Percentiles rank a stretch among this genome's conserved stretches.
Conservation (phyloP, 2,329 filamentous ascomycete genomes). For the Mycosphaerelloides madeirae region DNA sequence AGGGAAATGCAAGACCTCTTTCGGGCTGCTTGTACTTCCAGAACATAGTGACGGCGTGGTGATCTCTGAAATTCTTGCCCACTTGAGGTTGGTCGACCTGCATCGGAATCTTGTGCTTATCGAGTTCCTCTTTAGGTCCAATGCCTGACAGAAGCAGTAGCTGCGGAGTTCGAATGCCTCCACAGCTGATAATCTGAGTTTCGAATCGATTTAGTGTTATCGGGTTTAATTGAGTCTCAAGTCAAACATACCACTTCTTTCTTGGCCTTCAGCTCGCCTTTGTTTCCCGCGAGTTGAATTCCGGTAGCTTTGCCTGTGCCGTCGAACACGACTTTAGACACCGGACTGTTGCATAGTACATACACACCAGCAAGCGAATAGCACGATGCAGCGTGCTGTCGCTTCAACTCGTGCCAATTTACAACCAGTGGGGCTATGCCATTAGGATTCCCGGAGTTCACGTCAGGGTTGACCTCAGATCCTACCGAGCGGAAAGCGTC, state of each 20-base stretch:
- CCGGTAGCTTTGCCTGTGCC: neutral
- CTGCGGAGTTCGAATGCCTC: slow-evolving; percentile 50
- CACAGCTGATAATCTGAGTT: slow-evolving; percentile 33
- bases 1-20: neutral
- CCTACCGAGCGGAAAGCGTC: neutral
- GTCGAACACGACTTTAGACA: neutral
- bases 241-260: slow-evolving; percentile 33
- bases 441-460: neutral
- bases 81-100: slow-evolving; percentile 57
- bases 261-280: slow-evolving; percentile 16
- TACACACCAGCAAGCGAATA: neutral
- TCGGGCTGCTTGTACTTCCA: neutral
- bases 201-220: no score
- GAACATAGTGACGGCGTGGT: slow-evolving; percentile 24
- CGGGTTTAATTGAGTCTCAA: no score
- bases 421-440: neutral
- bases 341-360: neutral
- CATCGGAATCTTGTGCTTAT: slow-evolving; percentile 48
- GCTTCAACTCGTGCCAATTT: neutral
- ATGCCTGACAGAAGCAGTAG: slow-evolving; percentile 60
- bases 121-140: slow-evolving; percentile 51
- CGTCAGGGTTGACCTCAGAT: neutral
- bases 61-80: slow-evolving; percentile 60
- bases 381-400: neutral
- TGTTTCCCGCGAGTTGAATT: neutral